Evolutionary conservation across 495 filamentous ascomycete genomes (phyloP).

Genomic region (Aspergillus leporis): DNA sequence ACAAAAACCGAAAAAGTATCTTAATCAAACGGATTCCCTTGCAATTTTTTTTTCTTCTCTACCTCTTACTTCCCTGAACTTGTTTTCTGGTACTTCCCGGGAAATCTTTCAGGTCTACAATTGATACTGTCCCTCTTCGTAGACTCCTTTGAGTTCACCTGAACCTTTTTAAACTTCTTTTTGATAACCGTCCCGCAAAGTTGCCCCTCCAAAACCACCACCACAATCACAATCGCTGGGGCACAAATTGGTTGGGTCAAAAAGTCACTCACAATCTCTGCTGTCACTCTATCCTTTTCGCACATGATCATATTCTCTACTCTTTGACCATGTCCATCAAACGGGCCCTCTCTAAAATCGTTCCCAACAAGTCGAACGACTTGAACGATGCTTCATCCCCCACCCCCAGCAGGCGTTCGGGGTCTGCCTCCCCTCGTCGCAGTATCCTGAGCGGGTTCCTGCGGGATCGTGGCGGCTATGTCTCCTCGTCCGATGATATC

Average conservation of each 20-base stretch:
- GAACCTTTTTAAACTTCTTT: too few relatives aligned
- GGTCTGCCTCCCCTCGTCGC: constrained; percentile 36
- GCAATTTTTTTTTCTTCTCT: constrained; percentile 10
- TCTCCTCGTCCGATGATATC: constrained; percentile 49
- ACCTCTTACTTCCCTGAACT: not conserved
- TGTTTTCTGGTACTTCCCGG: not conserved
- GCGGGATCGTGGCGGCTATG: constrained; percentile 41
- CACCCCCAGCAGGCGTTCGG: constrained; percentile 20
- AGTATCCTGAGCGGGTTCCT: constrained; percentile 44
- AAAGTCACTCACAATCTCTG: too few relatives aligned
- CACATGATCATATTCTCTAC: not conserved
- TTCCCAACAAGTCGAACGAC: constrained; percentile 13
- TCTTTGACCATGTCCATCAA: constrained; percentile 44
- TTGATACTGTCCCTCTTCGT: constrained; percentile 1
- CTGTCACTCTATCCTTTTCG: not conserved
- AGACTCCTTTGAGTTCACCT: too few relatives aligned
- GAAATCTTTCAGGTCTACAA: not conserved
- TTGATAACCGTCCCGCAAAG: not conserved
- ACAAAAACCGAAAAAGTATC: too few relatives aligned
- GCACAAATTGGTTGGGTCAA: too few relatives aligned
- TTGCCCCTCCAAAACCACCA: too few relatives aligned
- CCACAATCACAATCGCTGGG: not conserved
- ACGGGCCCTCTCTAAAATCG: constrained; percentile 47
- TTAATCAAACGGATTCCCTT: not conserved
- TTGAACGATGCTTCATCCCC: constrained; percentile 27